phyloP scores from a whole-genome alignment of 1,139 yeast species.

The Suhomyces ambrosiae region DNA sequence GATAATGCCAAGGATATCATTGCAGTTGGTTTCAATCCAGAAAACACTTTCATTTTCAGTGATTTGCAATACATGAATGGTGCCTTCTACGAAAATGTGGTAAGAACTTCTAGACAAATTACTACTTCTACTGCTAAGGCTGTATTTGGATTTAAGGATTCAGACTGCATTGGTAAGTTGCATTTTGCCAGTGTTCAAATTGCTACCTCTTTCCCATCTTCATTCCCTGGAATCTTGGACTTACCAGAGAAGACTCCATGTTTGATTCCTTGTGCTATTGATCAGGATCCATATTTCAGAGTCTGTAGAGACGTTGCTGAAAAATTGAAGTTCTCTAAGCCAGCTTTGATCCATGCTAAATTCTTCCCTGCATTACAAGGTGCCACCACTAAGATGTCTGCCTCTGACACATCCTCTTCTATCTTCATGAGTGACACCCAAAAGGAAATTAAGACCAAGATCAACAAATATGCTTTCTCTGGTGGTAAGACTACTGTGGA shows the following conservation, averaged over 20 bases:
- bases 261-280: conserved; percentile 98
- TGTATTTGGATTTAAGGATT: conserved; percentile 95
- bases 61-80: conserved; percentile 94
- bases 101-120: conserved; percentile 90
- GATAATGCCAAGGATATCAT: conserved; percentile 93
- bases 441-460: conserved; percentile 88
- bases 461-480: conserved; percentile 94
- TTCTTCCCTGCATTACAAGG: conserved; percentile 99
- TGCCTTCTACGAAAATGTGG: conserved; percentile 91
- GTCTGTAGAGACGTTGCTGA: conserved; percentile 97
- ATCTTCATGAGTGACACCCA: conserved; percentile 95
- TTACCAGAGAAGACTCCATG: conserved; percentile 87
- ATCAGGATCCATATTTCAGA: conserved; percentile 98
- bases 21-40: conserved; percentile 92
- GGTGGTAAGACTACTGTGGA: conserved; percentile 91
- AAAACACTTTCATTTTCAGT: conserved; percentile 91
- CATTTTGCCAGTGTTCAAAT: conserved; percentile 97
- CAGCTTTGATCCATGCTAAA: conserved; percentile 88
- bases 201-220: conserved; percentile 92
- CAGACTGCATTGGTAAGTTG: conserved; percentile 90
- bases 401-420: conserved; percentile 77
- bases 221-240: conserved; percentile 92
- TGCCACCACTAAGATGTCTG: conserved; percentile 95
- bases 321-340: conserved; percentile 86
- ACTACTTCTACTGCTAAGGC: conserved; percentile 95